Evolutionary conservation across 192 early-diverging fungal species (phyloP).

Genomic region (Dimargaris cristalligena): DNA sequence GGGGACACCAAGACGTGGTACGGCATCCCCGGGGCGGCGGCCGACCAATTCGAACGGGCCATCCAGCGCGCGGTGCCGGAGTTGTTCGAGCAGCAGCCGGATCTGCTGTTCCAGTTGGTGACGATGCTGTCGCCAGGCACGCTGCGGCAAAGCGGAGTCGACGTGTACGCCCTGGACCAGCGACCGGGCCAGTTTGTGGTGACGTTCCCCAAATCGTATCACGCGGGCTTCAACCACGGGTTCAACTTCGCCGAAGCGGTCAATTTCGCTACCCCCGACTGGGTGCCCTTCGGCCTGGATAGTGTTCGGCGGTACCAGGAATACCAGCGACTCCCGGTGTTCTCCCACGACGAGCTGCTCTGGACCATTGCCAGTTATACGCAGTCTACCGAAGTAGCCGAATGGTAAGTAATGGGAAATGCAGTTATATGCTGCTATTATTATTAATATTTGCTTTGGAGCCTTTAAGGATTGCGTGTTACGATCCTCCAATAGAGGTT

Average conservation of each 20-base stretch:
- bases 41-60: constrained; percentile 63
- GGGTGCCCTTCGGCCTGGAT: constrained; percentile 66
- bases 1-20: constrained; percentile 99
- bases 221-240: constrained; percentile 95
- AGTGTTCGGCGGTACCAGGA: constrained; percentile 69
- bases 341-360: constrained; percentile 90
- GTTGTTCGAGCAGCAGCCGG: constrained; percentile 77
- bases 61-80: constrained; percentile 70
- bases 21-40: constrained; percentile 68
- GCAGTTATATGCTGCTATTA: no score
- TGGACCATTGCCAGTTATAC: constrained; percentile 28
- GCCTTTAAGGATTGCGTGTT: no score
- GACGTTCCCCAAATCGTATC: constrained; percentile 89
- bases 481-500: no score
- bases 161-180: constrained; percentile 68
- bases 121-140: constrained; percentile 74
- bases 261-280: constrained; percentile 88
- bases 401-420: not conserved
- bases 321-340: constrained; percentile 67
- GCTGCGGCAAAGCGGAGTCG: constrained; percentile 52
- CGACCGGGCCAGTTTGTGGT: constrained; percentile 84
- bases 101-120: constrained; percentile 84
- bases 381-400: not conserved
- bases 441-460: no score
- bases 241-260: constrained; percentile 95